These are phyloP conservation scores for Dillenia turbinata DNA, from an alignment of 164 flowering plant genomes.

Conservation along the genomic window DNA sequence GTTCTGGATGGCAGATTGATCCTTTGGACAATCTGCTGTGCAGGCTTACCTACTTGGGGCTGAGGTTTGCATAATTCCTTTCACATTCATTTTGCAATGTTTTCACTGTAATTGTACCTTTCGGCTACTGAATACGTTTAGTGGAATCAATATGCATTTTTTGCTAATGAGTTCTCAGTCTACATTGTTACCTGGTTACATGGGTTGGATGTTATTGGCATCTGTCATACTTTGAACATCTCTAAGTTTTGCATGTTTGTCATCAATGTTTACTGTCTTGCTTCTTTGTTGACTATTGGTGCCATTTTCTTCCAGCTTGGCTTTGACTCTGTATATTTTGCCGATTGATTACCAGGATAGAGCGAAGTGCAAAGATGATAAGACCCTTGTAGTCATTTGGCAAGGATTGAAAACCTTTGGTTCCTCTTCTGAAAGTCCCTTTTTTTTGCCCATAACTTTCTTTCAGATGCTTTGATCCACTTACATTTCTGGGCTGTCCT, in stretches of 20 bases:
- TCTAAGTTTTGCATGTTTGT: too few relatives aligned
- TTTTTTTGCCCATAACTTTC: neutral
- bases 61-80: constrained; percentile 42
- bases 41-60: constrained; percentile 89
- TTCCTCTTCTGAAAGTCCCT: constrained; percentile 35
- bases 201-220: too few relatives aligned
- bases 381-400: constrained; percentile 88
- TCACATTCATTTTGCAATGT: neutral
- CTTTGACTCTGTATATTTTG: constrained; percentile 85
- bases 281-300: too few relatives aligned
- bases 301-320: constrained; percentile 52
- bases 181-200: too few relatives aligned
- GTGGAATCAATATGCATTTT: too few relatives aligned
- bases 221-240: too few relatives aligned
- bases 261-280: too few relatives aligned
- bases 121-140: neutral
- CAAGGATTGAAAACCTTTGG: constrained; percentile 82
- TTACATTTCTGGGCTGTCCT: constrained; percentile 7
- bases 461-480: constrained; percentile 7
- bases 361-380: constrained; percentile 60
- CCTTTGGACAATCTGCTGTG: constrained; percentile 92
- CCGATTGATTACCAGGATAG: constrained; percentile 90
- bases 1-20: constrained; percentile 96
- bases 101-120: neutral
- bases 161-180: too few relatives aligned